These are phyloP conservation scores for Verticillium dahliae DNA, from an alignment of 2,329 filamentous ascomycete genomes.

Conservation along the genomic window DNA sequence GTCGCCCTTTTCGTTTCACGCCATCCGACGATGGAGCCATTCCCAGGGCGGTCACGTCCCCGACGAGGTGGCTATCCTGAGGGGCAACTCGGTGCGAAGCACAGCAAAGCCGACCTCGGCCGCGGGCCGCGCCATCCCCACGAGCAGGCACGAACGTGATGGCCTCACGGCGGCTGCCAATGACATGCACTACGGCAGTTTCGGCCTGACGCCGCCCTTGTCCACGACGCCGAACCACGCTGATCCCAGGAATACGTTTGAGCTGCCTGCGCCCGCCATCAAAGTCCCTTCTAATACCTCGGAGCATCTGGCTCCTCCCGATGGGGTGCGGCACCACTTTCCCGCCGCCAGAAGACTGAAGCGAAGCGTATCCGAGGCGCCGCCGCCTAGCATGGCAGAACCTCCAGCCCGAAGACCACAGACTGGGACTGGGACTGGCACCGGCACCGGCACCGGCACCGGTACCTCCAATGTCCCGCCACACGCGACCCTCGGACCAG, in stretches of 20 bases:
- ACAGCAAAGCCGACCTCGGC: background rate
- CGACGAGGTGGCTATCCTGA: background rate
- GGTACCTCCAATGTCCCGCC: slow-evolving; percentile 2
- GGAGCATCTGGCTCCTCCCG: slow-evolving; percentile 11
- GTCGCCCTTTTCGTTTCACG: background rate
- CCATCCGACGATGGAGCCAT: background rate
- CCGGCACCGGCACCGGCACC: background rate
- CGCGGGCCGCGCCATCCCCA: background rate
- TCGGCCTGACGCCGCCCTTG: slow-evolving; percentile 34
- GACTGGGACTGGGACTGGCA: background rate
- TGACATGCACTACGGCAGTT: slow-evolving; percentile 46
- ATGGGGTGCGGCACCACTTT: slow-evolving; percentile 8
- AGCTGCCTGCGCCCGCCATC: slow-evolving; percentile 49
- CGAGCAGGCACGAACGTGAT: slow-evolving; percentile 27
- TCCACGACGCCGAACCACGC: slow-evolving; percentile 17
- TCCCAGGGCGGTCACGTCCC: background rate
- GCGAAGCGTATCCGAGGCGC: slow-evolving; percentile 27
- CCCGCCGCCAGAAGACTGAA: slow-evolving; percentile 19
- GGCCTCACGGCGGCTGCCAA: slow-evolving; percentile 30
- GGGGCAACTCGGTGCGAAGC: background rate
- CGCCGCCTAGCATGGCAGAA: slow-evolving; percentile 18
- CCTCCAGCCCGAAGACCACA: slow-evolving; percentile 11
- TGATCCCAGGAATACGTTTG: slow-evolving; percentile 30
- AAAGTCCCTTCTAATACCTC: slow-evolving; percentile 26
- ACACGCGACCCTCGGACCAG: slow-evolving; percentile 3